Evolutionary conservation across 306 rosid species (phyloP), one percentile per base, ranked within the genome.

Genomic region (Rosa multiflora): DNA sequence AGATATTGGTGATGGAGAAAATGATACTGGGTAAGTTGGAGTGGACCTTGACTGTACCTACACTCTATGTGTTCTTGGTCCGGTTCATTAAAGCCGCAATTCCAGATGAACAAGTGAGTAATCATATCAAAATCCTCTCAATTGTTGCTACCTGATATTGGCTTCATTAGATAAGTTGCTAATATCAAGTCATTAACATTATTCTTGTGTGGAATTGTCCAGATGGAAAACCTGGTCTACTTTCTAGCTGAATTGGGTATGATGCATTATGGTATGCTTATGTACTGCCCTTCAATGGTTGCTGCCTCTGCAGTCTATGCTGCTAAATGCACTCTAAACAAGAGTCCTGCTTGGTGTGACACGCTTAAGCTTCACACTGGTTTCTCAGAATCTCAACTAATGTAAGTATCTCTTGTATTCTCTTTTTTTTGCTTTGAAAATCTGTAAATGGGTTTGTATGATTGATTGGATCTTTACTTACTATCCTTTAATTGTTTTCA

Each of bases 271-370:
- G 87, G 64, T 2, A 86, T 87, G 59, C 82, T 90, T 21, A 83
- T 48, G 82, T 88, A 91, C 68, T 76, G 97, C 59, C 94, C 98
- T 39, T 94, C 98, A 8, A 90, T 92, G 96, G 26, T 94, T 80
- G 96, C 98, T 49, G 98, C 98, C 77, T 88, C 97, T 10, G 94
- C 98, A 37, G 98, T 94, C 56, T 91, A 81, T 59, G 96, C 94
- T 0, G 96, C 97, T 48, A 80, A 97, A n/a, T 85, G 92, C 87
- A 92, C 96, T 11, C 79, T 92, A 42, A 87, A 82, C 52, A 92
- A 86, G 84, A 74, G 47, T 5, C 94, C 94, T 8, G n/a, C 81
- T 59, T 94, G 98, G 98, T 88, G 80, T 56, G 97, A 84, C 18
- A 94, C 97, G 5, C 91, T 94, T 0, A 83, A 85, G 81, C 79